phyloP scores from a whole-genome alignment of 805 yeast species.

The Candida multigemmis region DNA sequence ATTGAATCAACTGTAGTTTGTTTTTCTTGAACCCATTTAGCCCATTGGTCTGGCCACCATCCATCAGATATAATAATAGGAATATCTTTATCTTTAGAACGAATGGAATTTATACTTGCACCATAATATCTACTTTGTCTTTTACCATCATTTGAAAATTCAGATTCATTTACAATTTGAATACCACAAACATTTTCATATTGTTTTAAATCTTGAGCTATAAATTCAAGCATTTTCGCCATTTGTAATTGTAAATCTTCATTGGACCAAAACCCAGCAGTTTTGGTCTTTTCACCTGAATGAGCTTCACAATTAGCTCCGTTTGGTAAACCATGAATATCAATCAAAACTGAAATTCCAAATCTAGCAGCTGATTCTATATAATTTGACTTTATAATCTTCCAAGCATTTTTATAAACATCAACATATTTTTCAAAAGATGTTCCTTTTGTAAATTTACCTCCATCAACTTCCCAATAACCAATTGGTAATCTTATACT shows the following conservation, averaged over 20 bases:
- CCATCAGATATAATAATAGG: constrained; percentile 87
- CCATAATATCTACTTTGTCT: constrained; percentile 54
- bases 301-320: constrained; percentile 88
- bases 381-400: constrained; percentile 37
- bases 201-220: constrained; percentile 48
- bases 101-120: constrained; percentile 53
- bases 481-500: constrained; percentile 85
- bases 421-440: constrained; percentile 45
- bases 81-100: constrained; percentile 42
- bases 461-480: constrained; percentile 77
- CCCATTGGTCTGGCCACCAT: constrained; percentile 85
- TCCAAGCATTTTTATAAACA: constrained; percentile 75
- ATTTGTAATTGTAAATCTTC: constrained; percentile 34
- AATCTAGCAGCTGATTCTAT: constrained; percentile 51
- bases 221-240: constrained; percentile 42
- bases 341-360: constrained; percentile 70
- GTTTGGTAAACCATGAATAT: constrained; percentile 83
- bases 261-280: constrained; percentile 58
- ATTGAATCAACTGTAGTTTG: constrained; percentile 23
- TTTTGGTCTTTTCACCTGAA: constrained; percentile 52
- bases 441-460: constrained; percentile 47
- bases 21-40: constrained; percentile 48
- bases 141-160: constrained; percentile 40
- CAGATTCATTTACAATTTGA: constrained; percentile 82
- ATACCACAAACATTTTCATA: constrained; percentile 71